Conservation (phyloP, 129 eudicot species). For the Helichrysum umbraculigerum region DNA sequence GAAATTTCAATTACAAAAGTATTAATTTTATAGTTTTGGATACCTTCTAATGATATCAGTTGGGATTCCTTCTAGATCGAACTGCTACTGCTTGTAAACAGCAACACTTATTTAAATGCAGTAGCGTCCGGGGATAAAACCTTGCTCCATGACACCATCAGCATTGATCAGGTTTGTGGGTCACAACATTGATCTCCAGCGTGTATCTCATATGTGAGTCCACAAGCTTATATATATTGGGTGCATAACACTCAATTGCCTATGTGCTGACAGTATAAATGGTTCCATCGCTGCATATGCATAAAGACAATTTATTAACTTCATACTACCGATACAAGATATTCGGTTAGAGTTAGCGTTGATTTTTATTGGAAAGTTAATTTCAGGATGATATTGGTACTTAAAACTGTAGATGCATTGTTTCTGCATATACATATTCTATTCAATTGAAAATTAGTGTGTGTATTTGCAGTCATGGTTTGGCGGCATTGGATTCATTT, state of each 20-base stretch:
- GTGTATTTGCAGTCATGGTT: no score
- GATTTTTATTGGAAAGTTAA: not conserved
- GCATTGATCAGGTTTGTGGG: conserved; percentile 76
- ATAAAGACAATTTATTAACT: conserved; percentile 1
- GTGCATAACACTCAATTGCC: conserved; percentile 87
- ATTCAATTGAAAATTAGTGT: no score
- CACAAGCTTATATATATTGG: conserved; percentile 77
- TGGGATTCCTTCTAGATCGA: conserved; percentile 85
- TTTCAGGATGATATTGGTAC: no score
- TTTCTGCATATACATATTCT: no score
- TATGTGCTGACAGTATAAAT: conserved; percentile 86
- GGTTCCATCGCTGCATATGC: conserved; percentile 75
- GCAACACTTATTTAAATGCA: conserved; percentile 87
- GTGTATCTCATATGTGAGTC: conserved; percentile 99
- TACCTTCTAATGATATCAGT: conserved; percentile 89
- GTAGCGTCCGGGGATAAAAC: conserved; percentile 91
- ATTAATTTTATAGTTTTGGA: not conserved
- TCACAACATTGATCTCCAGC: conserved; percentile 75
- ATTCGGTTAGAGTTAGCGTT: no score
- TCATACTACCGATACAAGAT: not conserved
- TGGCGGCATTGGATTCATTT: no score
- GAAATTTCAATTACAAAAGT: not conserved
- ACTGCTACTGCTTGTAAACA: conserved; percentile 79
- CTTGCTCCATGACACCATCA: conserved; percentile 77
- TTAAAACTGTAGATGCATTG: no score